Conservation (phyloP, 1,284 basidiomycete genomes). For the Flammula alnicola region DNA sequence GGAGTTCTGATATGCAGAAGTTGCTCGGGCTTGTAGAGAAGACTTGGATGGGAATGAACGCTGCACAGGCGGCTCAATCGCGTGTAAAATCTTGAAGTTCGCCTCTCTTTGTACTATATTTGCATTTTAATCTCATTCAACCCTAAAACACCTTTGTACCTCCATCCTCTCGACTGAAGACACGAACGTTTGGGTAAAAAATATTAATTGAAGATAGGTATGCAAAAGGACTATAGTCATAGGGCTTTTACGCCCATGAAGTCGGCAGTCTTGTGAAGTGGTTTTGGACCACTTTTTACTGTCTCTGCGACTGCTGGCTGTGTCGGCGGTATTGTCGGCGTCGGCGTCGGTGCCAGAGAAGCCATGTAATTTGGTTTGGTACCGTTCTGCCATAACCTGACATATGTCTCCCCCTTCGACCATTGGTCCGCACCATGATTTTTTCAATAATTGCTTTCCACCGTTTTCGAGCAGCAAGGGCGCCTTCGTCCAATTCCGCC, state of each 20-base stretch:
- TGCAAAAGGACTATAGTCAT: not conserved
- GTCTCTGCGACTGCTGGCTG: not conserved
- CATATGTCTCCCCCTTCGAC: conserved; percentile 73
- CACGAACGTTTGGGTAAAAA: not conserved
- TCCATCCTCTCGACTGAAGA: not conserved
- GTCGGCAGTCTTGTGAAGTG: not conserved
- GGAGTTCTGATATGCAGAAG: conserved; percentile 95
- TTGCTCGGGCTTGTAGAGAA: conserved; percentile 82
- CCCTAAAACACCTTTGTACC: not conserved
- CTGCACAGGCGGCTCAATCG: conserved; percentile 80
- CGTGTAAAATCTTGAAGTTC: conserved; percentile 52
- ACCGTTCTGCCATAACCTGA: conserved; percentile 71
- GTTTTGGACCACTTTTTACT: not conserved
- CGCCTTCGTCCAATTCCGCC: conserved; percentile 60
- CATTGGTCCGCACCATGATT: conserved; percentile 53
- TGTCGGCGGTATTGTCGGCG: not conserved
- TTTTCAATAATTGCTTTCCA: conserved; percentile 72
- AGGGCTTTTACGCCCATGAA: conserved; percentile 1
- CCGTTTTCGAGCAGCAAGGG: conserved; percentile 68
- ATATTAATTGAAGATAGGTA: not conserved
- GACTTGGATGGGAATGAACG: conserved; percentile 91
- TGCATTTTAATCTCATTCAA: conserved; percentile 11
- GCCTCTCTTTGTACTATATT: conserved; percentile 26
- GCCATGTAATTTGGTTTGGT: conserved; percentile 67
- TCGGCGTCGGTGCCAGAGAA: conserved; percentile 37